Conservation (phyloP, 2,329 filamentous ascomycete genomes). For the Chrysosporium keratinophilum region DNA sequence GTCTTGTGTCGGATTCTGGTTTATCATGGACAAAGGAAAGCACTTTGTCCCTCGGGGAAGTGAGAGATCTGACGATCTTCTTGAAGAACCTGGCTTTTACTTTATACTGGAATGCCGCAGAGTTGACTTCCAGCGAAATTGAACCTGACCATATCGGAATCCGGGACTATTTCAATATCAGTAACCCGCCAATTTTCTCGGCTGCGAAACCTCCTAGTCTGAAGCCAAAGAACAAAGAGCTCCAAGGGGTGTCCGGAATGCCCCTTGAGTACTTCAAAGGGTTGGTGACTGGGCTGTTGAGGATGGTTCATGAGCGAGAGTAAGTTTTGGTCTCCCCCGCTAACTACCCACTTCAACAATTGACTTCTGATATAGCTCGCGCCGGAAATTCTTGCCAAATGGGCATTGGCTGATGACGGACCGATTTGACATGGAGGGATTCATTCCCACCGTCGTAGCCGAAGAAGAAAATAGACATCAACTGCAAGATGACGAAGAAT, state of each 20-base stretch:
- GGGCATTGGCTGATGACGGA: conserved; percentile 92
- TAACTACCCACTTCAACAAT: not conserved
- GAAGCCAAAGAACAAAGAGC: conserved; percentile 37
- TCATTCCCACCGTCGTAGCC: conserved; percentile 72
- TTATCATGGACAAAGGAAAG: conserved; percentile 49
- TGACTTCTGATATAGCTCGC: conserved; percentile 44
- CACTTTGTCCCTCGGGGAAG: conserved; percentile 59
- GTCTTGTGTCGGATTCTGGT: conserved; percentile 41
- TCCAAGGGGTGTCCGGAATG: conserved; percentile 58
- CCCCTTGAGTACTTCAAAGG: conserved; percentile 68
- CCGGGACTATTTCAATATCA: conserved; percentile 37
- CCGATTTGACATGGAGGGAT: conserved; percentile 75
- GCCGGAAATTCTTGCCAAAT: conserved; percentile 69
- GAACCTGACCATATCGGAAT: conserved; percentile 34
- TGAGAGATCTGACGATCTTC: conserved; percentile 67
- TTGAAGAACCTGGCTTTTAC: conserved; percentile 85
- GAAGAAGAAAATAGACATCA: conserved; percentile 72
- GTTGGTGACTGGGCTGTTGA: conserved; percentile 68
- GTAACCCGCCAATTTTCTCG: conserved; percentile 20
- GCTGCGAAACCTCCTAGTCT: conserved; percentile 25
- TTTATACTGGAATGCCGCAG: conserved; percentile 70
- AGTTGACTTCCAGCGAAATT: conserved; percentile 43
- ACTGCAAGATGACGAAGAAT: conserved; percentile 52
- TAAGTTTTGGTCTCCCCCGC: conserved; percentile 22
- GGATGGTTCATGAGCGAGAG: conserved; percentile 86